Evolutionary conservation across 208 protist genomes (phyloP), one percentile per base, ranked within the genome.

Genomic region (Angomonas ambiguus): DNA sequence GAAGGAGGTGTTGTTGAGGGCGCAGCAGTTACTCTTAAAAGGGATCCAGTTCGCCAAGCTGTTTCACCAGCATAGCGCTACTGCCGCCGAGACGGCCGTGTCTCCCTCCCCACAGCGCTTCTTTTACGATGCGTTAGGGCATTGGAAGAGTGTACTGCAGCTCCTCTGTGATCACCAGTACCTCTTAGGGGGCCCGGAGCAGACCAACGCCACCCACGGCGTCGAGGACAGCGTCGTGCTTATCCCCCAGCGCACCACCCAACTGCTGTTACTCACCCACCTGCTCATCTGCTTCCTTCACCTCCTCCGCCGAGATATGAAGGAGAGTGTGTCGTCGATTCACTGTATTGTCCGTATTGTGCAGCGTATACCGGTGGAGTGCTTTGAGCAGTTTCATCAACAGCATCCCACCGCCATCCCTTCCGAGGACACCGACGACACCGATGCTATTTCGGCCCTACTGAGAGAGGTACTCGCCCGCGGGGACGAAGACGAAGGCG

Each of bases 211-310:
- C 38, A 67, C 62, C 51, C 73, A 61, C 41, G 48, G 34, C 16
- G 60, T 62, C 1, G 72, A 65, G 5, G 71, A 72, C 62, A 62
- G 58, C 41, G 62, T 58, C 53, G 56, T 74, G 30, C 64, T 62
- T 28, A 48, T 76, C 16, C 65, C 65, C 25, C 76, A 83, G 56
- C 67, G 51, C 5, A 51, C 76, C 3, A 76, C 63, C 38, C 76
- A 81, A 55, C 72, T 87, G 48, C 64, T 64, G 33, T 69, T 84
- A 45, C 67, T 86, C 30, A 61, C 62, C 31, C 62, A 78, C 62
- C 61, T 88, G 2, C 30, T 76, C 3, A 56, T 72, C 22, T 49
- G 61, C 28, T 49, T 88, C 24, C 45, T 88, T 33, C 79, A 66
- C 64, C 51, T 77, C 42, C 28, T 65, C 20, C 74, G 72, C 3